phyloP scores from a whole-genome alignment of 1,139 yeast genomes.

The Lodderomyces metapsilosis region DNA sequence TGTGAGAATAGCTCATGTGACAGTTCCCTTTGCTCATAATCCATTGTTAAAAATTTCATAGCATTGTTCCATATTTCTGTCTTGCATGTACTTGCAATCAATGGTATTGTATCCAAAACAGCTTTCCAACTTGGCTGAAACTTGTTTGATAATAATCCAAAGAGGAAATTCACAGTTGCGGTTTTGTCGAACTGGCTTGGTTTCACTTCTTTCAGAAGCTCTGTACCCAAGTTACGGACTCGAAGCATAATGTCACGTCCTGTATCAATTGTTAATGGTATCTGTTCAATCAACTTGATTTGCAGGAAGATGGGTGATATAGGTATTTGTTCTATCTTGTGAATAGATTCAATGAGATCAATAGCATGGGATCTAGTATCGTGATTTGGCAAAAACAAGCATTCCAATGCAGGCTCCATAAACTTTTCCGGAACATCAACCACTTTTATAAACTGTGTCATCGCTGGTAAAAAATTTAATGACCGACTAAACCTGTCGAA shows the following conservation, averaged over 20 bases:
- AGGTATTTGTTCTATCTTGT: slow-evolving; percentile 16
- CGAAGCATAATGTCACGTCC: slow-evolving; percentile 76
- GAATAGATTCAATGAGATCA: slow-evolving; percentile 26
- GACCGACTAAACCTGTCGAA: slow-evolving; percentile 18
- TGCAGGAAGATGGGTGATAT: slow-evolving; percentile 33
- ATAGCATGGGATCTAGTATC: slow-evolving; percentile 48
- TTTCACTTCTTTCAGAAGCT: slow-evolving; percentile 40
- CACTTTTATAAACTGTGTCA: slow-evolving; percentile 5
- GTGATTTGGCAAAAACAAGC: slow-evolving; percentile 47
- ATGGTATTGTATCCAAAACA: slow-evolving; percentile 58
- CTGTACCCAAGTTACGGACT: slow-evolving; percentile 58
- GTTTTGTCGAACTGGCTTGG: slow-evolving; percentile 32
- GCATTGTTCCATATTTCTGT: slow-evolving; percentile 58
- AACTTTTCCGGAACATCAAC: slow-evolving; percentile 13
- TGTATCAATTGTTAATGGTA: slow-evolving; percentile 66
- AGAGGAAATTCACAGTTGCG: slow-evolving; percentile 54
- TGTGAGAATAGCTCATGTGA: slow-evolving; percentile 21
- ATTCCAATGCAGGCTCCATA: slow-evolving; percentile 27
- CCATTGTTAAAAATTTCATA: slow-evolving; percentile 35
- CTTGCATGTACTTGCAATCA: slow-evolving; percentile 43
- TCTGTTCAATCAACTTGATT: slow-evolving; percentile 63
- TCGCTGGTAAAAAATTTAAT: slow-evolving; percentile 11
- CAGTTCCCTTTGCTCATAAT: slow-evolving; percentile 23
- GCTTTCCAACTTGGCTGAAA: slow-evolving; percentile 89
- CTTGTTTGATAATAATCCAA: slow-evolving; percentile 72